These are phyloP conservation scores for Eucalyptus sp. DNA, from an alignment of 345 rosid species.

Conservation along the genomic window DNA sequence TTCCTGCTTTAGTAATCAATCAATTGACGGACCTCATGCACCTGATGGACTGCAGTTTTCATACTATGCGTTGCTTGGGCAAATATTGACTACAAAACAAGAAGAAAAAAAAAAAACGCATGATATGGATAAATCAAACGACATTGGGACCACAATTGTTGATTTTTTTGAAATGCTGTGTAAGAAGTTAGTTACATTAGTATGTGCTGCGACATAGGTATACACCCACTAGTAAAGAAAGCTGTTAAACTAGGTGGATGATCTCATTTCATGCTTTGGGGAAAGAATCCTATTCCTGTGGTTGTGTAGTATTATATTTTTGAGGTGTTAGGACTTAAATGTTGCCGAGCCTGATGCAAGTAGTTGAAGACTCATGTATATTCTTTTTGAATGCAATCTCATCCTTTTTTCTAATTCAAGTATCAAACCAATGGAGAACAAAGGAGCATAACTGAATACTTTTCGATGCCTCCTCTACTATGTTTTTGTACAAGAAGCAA, in stretches of 20 bases:
- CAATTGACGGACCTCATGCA: not conserved
- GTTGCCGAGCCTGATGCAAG: not conserved
- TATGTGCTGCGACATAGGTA: not conserved
- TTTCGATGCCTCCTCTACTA: not conserved
- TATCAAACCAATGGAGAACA: too few species aligned
- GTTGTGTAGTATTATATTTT: not conserved
- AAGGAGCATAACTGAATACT: not conserved
- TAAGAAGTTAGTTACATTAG: not conserved
- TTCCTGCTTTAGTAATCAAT: not conserved
- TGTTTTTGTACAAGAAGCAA: not conserved
- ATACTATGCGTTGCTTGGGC: not conserved
- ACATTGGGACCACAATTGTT: not conserved
- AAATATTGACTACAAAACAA: not conserved
- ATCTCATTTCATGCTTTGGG: not conserved
- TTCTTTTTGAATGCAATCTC: not conserved
- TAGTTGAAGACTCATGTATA: not conserved
- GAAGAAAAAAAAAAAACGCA: not conserved
- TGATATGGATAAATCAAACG: not conserved
- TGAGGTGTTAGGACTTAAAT: not conserved
- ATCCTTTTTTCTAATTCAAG: not conserved
- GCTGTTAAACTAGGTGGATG: not conserved
- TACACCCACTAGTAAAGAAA: not conserved
- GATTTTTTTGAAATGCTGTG: not conserved
- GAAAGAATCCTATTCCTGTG: not conserved
- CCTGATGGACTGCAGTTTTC: not conserved